These are phyloP conservation scores for Mortierella sp. DNA, from an alignment of 371 early-diverging fungal genomes.

Conservation along the genomic window DNA sequence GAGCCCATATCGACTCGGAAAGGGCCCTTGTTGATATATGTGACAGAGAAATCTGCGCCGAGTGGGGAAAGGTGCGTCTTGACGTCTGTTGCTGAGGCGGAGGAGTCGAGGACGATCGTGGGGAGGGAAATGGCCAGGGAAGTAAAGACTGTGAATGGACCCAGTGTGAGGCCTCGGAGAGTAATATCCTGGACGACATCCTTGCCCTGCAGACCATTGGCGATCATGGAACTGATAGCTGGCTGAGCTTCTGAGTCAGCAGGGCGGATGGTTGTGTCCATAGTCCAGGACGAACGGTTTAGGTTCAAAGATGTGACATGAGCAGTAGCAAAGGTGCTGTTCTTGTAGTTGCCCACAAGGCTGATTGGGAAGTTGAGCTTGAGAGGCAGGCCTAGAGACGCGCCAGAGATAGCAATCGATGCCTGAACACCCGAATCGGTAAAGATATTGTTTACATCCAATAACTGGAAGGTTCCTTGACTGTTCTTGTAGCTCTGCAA, in stretches of 20 bases:
- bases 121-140: conserved; percentile 42
- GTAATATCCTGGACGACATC: conserved; percentile 49
- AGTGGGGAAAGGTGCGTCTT: conserved; percentile 40
- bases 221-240: conserved; percentile 42
- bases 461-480: conserved; percentile 39
- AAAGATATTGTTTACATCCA: conserved; percentile 38
- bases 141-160: conserved; percentile 31
- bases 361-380: conserved; percentile 54
- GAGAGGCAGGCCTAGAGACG: conserved; percentile 39
- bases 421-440: conserved; percentile 50
- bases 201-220: conserved; percentile 46
- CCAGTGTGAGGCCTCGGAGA: conserved; percentile 40
- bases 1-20: conserved; percentile 51
- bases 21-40: conserved; percentile 41
- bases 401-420: conserved; percentile 35
- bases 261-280: conserved; percentile 26
- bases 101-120: conserved; percentile 32
- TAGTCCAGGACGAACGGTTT: conserved; percentile 36
- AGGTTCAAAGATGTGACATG: conserved; percentile 38
- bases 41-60: conserved; percentile 37
- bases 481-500: conserved; percentile 40
- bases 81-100: conserved; percentile 34
- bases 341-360: conserved; percentile 38
- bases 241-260: conserved; percentile 20
- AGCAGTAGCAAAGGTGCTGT: conserved; percentile 29